Base-by-base conservation (phyloP, 2,329 filamentous ascomycete genomes). In the Pyrenophora graminea region DNA sequence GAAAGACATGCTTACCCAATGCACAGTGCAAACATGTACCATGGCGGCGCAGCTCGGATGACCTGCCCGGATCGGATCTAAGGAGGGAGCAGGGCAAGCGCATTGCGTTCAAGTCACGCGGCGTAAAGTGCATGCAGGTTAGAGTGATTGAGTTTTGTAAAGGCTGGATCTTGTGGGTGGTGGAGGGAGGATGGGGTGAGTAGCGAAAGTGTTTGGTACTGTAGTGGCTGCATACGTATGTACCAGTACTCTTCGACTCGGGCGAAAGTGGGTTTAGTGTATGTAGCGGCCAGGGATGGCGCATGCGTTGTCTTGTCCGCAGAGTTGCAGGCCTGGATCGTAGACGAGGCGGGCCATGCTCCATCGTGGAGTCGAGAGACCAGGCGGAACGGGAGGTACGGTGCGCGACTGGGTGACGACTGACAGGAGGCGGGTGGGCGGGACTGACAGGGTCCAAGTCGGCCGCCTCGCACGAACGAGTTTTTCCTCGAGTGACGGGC, bases 341-440 rank as follows among this genome's bases (percentile, higher is more conserved):
- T 48, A 12, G 44, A 48, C 27, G 33, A 33, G 23, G 44, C 44
- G 38, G 6, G 17, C 21, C 30, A 27, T 39, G 18, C 27, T 23
- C 21, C 30, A 34, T 25, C 27, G 45, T 41, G 44, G 38, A 47
- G 45, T 34, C 30, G 33, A 31, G 45, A 44, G n/a, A 25, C n/a
- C 25, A 39, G 37, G 49, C 45, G 49, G 49, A 52, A 52, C 49
- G 49, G 49, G 49, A 52, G 49, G 49, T 52, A 52, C 49, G 49
- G 49, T 48, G 39, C 49, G 49, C 30, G 15, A 30, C 27, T 43
- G 45, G 36, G 40, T 48, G 34, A 48, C 18, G 39, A 48, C 18
- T 48, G 45, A 42, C 45, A 48, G 31, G 31, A 52, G 37, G 19
- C 45, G 49, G 49, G 42, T 39, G 42, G 34, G 39, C 45, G 45